Evolutionary conservation across 306 rosid genomes (phyloP).

Genomic region (Acacia confusa): DNA sequence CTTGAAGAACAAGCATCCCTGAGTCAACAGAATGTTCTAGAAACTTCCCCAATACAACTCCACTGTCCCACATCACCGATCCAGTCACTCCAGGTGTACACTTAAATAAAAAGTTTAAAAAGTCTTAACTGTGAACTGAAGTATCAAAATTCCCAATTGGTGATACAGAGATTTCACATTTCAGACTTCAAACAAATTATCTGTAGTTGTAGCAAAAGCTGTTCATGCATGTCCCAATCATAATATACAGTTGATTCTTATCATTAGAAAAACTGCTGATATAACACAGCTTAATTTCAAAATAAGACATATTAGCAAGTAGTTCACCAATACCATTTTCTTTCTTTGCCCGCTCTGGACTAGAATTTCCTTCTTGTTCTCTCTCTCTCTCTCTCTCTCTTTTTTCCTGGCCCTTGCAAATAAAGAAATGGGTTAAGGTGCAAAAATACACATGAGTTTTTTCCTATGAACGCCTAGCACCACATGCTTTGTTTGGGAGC

Average conservation of each 20-base stretch:
- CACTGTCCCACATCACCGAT: slow-evolving; percentile 93
- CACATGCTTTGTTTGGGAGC: no score
- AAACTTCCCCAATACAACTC: slow-evolving; percentile 74
- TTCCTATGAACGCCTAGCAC: no score
- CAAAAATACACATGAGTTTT: no score
- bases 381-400: no score
- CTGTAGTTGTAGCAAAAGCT: background rate
- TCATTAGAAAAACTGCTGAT: background rate
- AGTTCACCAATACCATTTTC: background rate
- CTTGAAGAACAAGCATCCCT: slow-evolving; percentile 59
- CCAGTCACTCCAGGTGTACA: slow-evolving; percentile 83
- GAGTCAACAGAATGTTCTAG: slow-evolving; percentile 79
- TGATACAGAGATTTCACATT: background rate
- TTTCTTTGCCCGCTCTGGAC: background rate
- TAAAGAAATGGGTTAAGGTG: no score
- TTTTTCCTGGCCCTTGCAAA: background rate
- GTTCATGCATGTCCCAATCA: background rate
- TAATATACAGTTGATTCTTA: background rate
- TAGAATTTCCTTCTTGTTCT: background rate
- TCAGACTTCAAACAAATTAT: slow-evolving; percentile 8
- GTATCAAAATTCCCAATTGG: slow-evolving; percentile 14
- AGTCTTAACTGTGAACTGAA: slow-evolving; percentile 30
- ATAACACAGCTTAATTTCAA: background rate
- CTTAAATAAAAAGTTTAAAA: slow-evolving; percentile 44
- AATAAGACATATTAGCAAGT: background rate